Base-by-base conservation (phyloP, 139 green algal species). In the Eudorina sp. region DNA sequence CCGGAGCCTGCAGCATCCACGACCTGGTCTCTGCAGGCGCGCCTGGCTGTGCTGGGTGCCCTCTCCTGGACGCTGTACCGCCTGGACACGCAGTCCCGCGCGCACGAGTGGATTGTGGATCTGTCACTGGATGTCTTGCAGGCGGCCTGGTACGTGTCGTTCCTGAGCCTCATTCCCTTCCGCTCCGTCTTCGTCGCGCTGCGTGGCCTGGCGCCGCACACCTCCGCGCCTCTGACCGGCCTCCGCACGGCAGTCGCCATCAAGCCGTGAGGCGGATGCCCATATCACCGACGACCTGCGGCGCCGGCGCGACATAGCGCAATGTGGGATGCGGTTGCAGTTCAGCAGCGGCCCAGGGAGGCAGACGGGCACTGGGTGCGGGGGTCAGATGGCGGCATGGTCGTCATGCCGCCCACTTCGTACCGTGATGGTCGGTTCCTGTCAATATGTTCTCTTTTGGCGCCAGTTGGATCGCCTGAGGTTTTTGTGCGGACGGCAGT, bases 51-150 rank as follows among this genome's bases (percentile, higher is more conserved):
- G 14, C 41, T 73, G n/a, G 83, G 64, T 36, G 70, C 76, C 5
- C 83, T 85, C 40, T 85, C 53, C n/a, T 92, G 77, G 77, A 69
- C 89, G 25, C 53, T 89, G 19, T 90, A 92, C 73, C 83, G 84
- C 13, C 70, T 81, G 7, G 74, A 90, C 64, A 69, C 58, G 5
- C 90, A 93, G 76, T 82, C 88, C 0, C 89, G 88, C 60, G 89
- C 79, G 84, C 87, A 90, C 53, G 88, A 93, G 84, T 93, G 90
- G 90, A 92, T 93, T 72, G 90, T 93, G 53, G 90, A 93, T 85
- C 70, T 93, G 72, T 92, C 88, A 2, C 80, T 93, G 79, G 74
- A 93, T 62, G 90, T 93, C 13, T 62, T 93, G 31, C 90, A 92
- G 88, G 83, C 90, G 25, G 90, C 90, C 21, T 93, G 90, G 90